Percentiles rank a stretch among this genome's conserved stretches.
Conservation (phyloP, 805 yeast genomes). For the Wickerhamiella bombiphila region DNA sequence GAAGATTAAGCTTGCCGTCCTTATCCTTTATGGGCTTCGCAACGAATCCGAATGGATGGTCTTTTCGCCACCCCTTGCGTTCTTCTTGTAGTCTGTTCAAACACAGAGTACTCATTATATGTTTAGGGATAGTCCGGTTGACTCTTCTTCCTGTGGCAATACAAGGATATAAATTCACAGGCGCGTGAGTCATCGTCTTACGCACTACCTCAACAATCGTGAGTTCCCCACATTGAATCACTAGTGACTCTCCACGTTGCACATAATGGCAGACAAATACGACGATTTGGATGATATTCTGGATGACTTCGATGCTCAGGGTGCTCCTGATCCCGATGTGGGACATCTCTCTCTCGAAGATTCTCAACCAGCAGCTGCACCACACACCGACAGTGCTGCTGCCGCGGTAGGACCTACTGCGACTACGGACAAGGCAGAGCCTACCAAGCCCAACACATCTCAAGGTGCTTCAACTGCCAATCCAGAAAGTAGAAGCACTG, state of each 20-base stretch:
- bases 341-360: not conserved
- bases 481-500: too few species aligned
- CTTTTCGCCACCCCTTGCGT: constrained; percentile 95
- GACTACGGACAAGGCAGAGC: not conserved
- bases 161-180: not conserved
- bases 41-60: constrained; percentile 93
- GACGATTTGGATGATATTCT: constrained; percentile 40
- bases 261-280: constrained; percentile 15
- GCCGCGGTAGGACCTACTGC: too few species aligned
- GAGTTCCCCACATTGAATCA: too few species aligned
- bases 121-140: not conserved
- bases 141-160: not conserved
- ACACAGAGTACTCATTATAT: constrained; percentile 32
- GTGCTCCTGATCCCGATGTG: not conserved
- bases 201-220: too few species aligned
- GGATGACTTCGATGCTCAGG: constrained; percentile 36
- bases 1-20: constrained; percentile 76
- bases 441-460: too few species aligned
- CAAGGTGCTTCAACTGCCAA: too few species aligned
- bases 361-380: not conserved
- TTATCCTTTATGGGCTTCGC: constrained; percentile 75
- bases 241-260: too few species aligned
- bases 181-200: too few species aligned
- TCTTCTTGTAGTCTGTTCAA: constrained; percentile 82
- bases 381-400: not conserved